Percentiles rank a stretch among this genome's conserved stretches.
Evolutionary conservation across 164 flowering plant genomes (phyloP).

Genomic region (Tetrastigma voinierianum): DNA sequence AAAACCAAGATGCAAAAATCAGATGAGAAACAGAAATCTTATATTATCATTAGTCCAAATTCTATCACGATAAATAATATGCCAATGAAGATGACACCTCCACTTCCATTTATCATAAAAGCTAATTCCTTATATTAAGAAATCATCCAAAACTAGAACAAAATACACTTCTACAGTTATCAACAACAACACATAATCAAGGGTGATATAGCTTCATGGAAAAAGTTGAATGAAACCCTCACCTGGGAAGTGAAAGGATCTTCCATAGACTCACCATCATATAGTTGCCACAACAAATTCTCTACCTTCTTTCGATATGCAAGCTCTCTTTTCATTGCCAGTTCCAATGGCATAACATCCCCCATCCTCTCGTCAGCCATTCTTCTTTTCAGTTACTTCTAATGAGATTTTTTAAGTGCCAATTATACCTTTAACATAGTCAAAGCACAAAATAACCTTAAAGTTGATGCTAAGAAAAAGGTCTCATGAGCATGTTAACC

Average conservation of each 20-base stretch:
- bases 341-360: constrained; percentile 21
- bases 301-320: constrained; percentile 24
- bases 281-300: constrained; percentile 3
- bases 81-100: background rate
- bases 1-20: background rate
- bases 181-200: no score
- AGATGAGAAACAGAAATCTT: background rate
- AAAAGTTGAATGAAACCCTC: background rate
- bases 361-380: background rate
- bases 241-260: constrained; percentile 20
- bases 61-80: background rate
- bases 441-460: no score
- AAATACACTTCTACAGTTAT: no score
- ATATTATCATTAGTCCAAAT: background rate
- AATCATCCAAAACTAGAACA: background rate
- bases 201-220: background rate
- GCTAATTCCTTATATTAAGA: no score
- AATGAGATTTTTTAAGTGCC: background rate
- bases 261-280: constrained; percentile 3
- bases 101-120: background rate
- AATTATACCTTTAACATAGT: background rate
- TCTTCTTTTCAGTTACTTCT: constrained; percentile 2
- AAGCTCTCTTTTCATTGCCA: constrained; percentile 37
- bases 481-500: no score
- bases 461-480: no score